These are phyloP conservation scores for Vitis hybrid DNA, from an alignment of 177 flowering plant species.

Conservation along the genomic window DNA sequence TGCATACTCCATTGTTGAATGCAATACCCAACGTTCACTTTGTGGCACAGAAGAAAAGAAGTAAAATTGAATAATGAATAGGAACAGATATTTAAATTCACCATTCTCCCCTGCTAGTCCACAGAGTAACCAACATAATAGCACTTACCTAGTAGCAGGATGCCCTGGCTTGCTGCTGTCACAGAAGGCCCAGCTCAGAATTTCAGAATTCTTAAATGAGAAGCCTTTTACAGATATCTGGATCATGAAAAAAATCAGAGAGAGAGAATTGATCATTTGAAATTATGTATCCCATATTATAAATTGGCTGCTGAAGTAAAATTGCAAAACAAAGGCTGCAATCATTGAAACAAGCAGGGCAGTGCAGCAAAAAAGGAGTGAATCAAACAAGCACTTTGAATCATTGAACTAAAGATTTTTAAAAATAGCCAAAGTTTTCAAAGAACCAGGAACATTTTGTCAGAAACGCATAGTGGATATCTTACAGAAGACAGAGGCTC, in stretches of 20 bases:
- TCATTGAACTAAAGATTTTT: too few relatives aligned
- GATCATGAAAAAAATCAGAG: conserved; percentile 17
- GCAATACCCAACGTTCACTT: conserved; percentile 84
- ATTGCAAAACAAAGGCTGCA: background rate
- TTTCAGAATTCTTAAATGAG: conserved; percentile 58
- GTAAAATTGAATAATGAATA: background rate
- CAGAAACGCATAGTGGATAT: conserved; percentile 6
- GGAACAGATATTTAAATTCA: background rate
- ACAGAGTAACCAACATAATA: background rate
- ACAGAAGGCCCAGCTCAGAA: conserved; percentile 72
- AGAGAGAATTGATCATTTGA: background rate
- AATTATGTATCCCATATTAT: too few relatives aligned
- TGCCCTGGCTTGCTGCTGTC: conserved; percentile 90
- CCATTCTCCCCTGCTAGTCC: background rate
- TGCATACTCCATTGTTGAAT: conserved; percentile 74
- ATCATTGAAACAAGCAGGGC: background rate
- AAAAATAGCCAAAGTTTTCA: too few relatives aligned
- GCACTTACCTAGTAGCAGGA: conserved; percentile 43
- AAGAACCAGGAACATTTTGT: background rate
- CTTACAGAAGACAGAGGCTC: conserved; percentile 69
- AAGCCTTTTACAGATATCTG: conserved; percentile 78
- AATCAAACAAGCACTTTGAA: background rate
- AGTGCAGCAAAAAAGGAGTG: background rate
- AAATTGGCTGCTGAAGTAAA: background rate
- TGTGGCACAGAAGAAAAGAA: conserved; percentile 12